Evolutionary conservation across 2,329 filamentous ascomycete species (phyloP).

Genomic region (Colletotrichum sp.): DNA sequence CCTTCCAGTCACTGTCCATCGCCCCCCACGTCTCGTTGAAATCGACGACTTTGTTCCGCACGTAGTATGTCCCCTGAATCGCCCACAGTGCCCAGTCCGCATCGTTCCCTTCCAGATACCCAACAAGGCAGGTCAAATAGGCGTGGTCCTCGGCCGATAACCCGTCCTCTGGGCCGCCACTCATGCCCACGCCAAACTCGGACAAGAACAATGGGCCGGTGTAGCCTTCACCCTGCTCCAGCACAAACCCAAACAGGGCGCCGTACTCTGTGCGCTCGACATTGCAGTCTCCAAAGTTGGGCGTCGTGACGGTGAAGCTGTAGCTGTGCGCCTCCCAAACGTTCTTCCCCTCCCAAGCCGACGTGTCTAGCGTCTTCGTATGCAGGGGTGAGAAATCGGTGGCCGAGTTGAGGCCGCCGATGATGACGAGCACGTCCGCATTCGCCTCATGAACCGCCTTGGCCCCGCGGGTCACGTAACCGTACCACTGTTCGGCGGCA

Average conservation of each 20-base stretch:
- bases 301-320: slow-evolving; percentile 56
- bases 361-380: slow-evolving; percentile 44
- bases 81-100: slow-evolving; percentile 67
- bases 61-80: slow-evolving; percentile 63
- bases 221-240: slow-evolving; percentile 49
- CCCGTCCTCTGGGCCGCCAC: slow-evolving; percentile 44
- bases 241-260: slow-evolving; percentile 54
- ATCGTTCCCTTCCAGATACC: slow-evolving; percentile 60
- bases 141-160: slow-evolving; percentile 46
- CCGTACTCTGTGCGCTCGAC: slow-evolving; percentile 50
- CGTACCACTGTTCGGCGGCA: slow-evolving; percentile 55
- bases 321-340: slow-evolving; percentile 68
- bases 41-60: slow-evolving; percentile 54
- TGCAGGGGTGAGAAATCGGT: slow-evolving; percentile 56
- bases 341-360: slow-evolving; percentile 53
- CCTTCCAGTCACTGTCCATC: slow-evolving; percentile 46
- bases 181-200: slow-evolving; percentile 63
- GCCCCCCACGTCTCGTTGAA: slow-evolving; percentile 60
- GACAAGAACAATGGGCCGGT: slow-evolving; percentile 63
- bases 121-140: slow-evolving; percentile 58
- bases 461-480: slow-evolving; percentile 52
- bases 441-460: slow-evolving; percentile 55
- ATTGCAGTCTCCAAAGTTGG: slow-evolving; percentile 46
- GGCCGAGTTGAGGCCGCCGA: slow-evolving; percentile 58
- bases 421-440: slow-evolving; percentile 56